Evolutionary conservation across 441 rosid genomes (phyloP).

Genomic region (Gossypium laxum): DNA sequence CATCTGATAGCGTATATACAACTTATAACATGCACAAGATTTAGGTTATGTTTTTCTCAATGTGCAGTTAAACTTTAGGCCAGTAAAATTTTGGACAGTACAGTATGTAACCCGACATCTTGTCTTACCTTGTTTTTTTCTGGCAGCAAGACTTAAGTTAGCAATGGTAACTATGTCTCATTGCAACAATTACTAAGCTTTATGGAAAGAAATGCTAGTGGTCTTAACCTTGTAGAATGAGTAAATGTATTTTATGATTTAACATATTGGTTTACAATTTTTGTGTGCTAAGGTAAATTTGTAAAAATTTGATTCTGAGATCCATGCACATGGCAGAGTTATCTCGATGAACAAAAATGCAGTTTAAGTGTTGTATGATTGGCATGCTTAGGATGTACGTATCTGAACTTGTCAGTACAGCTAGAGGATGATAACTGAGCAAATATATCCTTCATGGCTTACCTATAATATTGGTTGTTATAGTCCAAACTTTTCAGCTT

Average conservation of each 20-base stretch:
- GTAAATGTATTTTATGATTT: background rate
- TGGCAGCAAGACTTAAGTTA: background rate
- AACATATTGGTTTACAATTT: constrained; percentile 7
- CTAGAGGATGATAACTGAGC: background rate
- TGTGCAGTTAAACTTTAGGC: constrained; percentile 3
- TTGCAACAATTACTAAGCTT: background rate
- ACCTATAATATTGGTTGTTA: background rate
- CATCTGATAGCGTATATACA: background rate
- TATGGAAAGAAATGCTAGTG: background rate
- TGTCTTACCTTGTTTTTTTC: background rate
- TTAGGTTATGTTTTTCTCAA: no score
- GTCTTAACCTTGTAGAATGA: background rate
- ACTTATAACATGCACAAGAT: background rate
- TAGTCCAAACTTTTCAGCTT: background rate
- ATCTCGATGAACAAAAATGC: background rate
- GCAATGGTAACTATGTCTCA: background rate
- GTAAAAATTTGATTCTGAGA: background rate
- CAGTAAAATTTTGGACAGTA: background rate
- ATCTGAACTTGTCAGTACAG: background rate
- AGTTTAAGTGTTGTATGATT: background rate
- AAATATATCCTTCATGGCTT: background rate
- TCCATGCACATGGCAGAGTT: background rate
- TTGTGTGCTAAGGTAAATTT: background rate
- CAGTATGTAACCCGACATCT: background rate
- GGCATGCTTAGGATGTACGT: background rate